Base-by-base conservation (phyloP, 352 stramenopile species). In the Globisporangium okanoganense region DNA sequence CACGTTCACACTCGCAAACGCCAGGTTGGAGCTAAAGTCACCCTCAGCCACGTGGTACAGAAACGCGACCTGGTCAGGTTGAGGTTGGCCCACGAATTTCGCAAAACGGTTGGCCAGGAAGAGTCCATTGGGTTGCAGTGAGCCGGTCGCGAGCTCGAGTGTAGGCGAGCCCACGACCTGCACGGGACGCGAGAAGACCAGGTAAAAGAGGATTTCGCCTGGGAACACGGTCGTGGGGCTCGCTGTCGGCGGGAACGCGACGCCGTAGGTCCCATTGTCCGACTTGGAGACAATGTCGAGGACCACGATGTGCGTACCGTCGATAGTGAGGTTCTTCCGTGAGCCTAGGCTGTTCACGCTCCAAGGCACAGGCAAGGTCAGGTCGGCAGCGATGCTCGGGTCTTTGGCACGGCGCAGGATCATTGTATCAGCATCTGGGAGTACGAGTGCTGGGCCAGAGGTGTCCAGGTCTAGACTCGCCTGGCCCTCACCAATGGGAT, bases 171-270 rank as follows among this genome's bases (percentile, higher is more conserved):
- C 79, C 18, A 79, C 53, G 2, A 93, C 73, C 9, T 62, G 62
- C 1, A 93, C 78, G 0, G 78, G 43, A 3, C 79, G 70, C 24
- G 77, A 88, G 61, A 90, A 93, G 9, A 84, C 64, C 8, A 91
- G 3, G 14, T 78, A 70, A 52, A 93, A 91, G 1, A 85, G 64
- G 51, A 93, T 88, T 44, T 93, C 79, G 1, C 83, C 83, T 3
- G 83, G 76, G 48, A 58, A 72, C 10, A 90, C 72, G 0, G 65
- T 70, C 8, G 53, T n/a, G 2, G 83, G 83, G 50, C 79, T 91
- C 1, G 79, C 59, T 12, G 67, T 47, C 0, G 79, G 57, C 5
- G 83, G 83, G 45, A 75, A 91, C 0, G 72, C 79, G 52, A 91
- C 81, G 2, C 83, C 81, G 10, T 91, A 93, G 0, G 75, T 82